phyloP scores from a whole-genome alignment of 2,329 filamentous ascomycete species.

The Colletotrichum spinosum region DNA sequence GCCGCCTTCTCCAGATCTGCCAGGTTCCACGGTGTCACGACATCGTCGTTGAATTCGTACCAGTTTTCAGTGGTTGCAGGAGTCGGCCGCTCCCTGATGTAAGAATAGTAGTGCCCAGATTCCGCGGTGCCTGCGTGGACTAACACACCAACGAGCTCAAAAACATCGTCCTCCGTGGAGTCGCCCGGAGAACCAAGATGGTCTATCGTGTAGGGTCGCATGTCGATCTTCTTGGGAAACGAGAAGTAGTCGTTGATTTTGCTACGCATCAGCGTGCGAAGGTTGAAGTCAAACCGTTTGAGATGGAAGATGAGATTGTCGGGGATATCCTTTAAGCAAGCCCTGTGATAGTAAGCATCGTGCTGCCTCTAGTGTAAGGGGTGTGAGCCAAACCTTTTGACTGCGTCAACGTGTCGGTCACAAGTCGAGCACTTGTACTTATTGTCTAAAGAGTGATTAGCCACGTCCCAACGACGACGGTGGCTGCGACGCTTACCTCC shows the following conservation, averaged over 20 bases:
- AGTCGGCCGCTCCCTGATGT: constrained; percentile 82
- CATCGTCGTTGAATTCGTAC: constrained; percentile 96
- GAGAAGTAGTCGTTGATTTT: constrained; percentile 97
- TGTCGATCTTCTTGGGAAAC: constrained; percentile 86
- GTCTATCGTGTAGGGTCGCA: constrained; percentile 91
- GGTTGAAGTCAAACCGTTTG: constrained; percentile 87
- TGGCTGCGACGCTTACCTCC: constrained; percentile 66
- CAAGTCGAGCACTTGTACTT: constrained; percentile 98
- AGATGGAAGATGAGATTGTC: constrained; percentile 96
- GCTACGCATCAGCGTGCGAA: constrained; percentile 80
- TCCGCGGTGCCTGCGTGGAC: constrained; percentile 94
- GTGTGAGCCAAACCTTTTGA: constrained; percentile 74
- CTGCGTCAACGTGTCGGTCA: constrained; percentile 88
- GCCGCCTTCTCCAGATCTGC: constrained; percentile 79
- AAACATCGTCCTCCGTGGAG: constrained; percentile 75
- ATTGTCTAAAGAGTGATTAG: constrained; percentile 71
- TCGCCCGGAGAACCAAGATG: constrained; percentile 75
- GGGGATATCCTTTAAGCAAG: constrained; percentile 91
- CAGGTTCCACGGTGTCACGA: constrained; percentile 81
- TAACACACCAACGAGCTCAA: constrained; percentile 94
- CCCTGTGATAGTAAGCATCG: constrained; percentile 59
- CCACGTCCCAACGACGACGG: background rate
- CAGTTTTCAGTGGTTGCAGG: constrained; percentile 66
- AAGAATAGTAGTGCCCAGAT: constrained; percentile 97
- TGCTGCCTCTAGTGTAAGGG: background rate